Percentiles rank a stretch among this genome's conserved stretches.
These are phyloP conservation scores for Aureobasidium sp. DNA, from an alignment of 2,329 filamentous ascomycete species.

Conservation along the genomic window DNA sequence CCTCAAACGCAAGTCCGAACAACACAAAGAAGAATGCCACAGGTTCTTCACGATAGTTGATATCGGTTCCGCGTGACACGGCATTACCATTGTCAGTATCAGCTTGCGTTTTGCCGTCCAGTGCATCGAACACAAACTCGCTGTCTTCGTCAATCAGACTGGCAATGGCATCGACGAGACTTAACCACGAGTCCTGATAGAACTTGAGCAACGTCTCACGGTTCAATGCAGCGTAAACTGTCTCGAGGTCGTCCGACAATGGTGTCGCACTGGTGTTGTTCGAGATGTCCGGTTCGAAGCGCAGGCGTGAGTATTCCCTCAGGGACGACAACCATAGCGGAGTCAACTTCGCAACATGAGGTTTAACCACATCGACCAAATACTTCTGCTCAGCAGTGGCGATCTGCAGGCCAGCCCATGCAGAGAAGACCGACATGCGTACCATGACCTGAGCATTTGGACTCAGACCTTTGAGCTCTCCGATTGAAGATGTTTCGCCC, in stretches of 20 bases:
- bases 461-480: slow-evolving; percentile 84
- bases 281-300: slow-evolving; percentile 96
- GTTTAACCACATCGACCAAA: slow-evolving; percentile 77
- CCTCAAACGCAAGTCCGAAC: slow-evolving; percentile 94
- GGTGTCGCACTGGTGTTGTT: slow-evolving; percentile 71
- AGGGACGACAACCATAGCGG: slow-evolving; percentile 91
- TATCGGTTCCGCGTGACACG: slow-evolving; percentile 48
- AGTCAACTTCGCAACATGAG: slow-evolving; percentile 82
- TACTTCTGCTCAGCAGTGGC: slow-evolving; percentile 90
- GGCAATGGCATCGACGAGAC: slow-evolving; percentile 92
- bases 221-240: slow-evolving; percentile 90
- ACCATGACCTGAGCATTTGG: slow-evolving; percentile 98
- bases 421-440: slow-evolving; percentile 92
- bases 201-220: slow-evolving; percentile 89
- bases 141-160: slow-evolving; percentile 96
- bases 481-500: slow-evolving; percentile 75
- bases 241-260: slow-evolving; percentile 73
- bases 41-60: slow-evolving; percentile 96
- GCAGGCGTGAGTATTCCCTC: slow-evolving; percentile 83
- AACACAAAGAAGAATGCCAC: slow-evolving; percentile 98
- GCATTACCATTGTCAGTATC: slow-evolving; percentile 23
- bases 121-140: slow-evolving; percentile 91
- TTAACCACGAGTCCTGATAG: slow-evolving; percentile 96
- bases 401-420: slow-evolving; percentile 95
- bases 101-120: slow-evolving; percentile 67